A percentile compares a stretch with the other conserved stretches of the same genome.
Evolutionary conservation across 108 stramenopile genomes (phyloP).

Genomic region (Skeletonema menzelii): DNA sequence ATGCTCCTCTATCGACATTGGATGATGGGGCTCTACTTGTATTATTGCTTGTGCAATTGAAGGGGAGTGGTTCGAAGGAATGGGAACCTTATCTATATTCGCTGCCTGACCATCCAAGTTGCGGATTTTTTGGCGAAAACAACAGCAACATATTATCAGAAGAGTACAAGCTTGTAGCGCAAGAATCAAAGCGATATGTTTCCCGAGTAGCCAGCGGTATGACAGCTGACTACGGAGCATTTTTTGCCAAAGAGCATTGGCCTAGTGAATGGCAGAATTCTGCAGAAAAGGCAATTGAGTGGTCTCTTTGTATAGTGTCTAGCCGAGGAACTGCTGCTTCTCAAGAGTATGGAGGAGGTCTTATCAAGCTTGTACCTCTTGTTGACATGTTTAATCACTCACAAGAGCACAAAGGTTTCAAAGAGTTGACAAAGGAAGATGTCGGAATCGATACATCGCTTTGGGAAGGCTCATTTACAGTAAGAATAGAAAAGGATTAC

Average conservation of each 20-base stretch:
- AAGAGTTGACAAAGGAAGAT: background rate
- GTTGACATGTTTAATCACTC: conserved; percentile 3
- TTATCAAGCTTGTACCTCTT: background rate
- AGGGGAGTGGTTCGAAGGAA: background rate
- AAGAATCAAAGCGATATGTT: background rate
- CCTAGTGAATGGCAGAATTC: background rate
- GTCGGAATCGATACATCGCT: background rate
- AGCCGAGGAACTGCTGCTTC: conserved; percentile 8
- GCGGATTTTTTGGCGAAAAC: background rate
- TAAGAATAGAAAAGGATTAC: background rate
- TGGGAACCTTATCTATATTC: background rate
- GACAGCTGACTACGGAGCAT: background rate
- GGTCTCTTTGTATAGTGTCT: conserved; percentile 3
- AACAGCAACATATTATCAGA: background rate
- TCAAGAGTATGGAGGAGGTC: background rate
- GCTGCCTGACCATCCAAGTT: background rate
- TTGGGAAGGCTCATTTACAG: background rate
- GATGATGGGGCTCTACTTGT: conserved; percentile 3
- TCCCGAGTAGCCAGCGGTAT: background rate
- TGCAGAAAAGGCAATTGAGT: conserved; percentile 3
- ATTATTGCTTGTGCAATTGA: conserved; percentile 2
- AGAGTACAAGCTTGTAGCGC: background rate
- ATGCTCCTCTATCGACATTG: conserved; percentile 29
- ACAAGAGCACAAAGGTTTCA: background rate
- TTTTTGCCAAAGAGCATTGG: background rate